Base-by-base conservation (phyloP, 163 green algal species). In the Trebouxiophyceae sp. region DNA sequence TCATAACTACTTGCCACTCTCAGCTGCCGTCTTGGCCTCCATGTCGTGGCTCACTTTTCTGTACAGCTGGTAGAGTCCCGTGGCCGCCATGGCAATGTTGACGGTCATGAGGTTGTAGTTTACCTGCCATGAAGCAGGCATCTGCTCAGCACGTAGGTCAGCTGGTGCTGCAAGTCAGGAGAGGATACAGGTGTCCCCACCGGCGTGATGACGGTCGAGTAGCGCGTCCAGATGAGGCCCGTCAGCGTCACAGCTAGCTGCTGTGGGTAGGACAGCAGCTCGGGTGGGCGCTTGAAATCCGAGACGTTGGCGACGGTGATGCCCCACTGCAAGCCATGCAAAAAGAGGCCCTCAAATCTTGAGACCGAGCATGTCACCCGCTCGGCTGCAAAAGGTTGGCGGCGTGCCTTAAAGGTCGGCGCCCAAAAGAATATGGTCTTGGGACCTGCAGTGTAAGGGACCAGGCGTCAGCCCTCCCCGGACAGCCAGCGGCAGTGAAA, bases 271-370 rank as follows among this genome's bases (percentile, higher is more conserved):
- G 86, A 96, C 3, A 99, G 74, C 32, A 88, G 76, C 45, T 99
- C 93, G 2, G 82, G 60, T 28, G 94, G 93, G 23, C 84, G 66
- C 50, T 86, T 66, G 65, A 97, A 88, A 73, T 98, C 93, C n/a
- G 90, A 85, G 33, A 99, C 85, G 75, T 99, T 99, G 8, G 93
- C 93, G 2, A 97, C 63, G 30, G 69, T 89, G 66, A 99, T 97
- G 39, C 85, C 90, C 93, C 93, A 99, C 72, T 50, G 39, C 39
- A 50, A n/a, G n/a, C n/a, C n/a, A n/a, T n/a, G n/a, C n/a, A n/a
- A n/a, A n/a, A n/a, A n/a, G n/a, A n/a, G n/a, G n/a, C n/a, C n/a
- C n/a, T n/a, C n/a, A n/a, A n/a, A n/a, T n/a, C n/a, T n/a, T n/a
- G n/a, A n/a, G n/a, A n/a, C n/a, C n/a, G n/a, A n/a, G n/a, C n/a